phyloP scores from a whole-genome alignment of 371 early-diverging fungal species.

The Actinomortierella ambigua region DNA sequence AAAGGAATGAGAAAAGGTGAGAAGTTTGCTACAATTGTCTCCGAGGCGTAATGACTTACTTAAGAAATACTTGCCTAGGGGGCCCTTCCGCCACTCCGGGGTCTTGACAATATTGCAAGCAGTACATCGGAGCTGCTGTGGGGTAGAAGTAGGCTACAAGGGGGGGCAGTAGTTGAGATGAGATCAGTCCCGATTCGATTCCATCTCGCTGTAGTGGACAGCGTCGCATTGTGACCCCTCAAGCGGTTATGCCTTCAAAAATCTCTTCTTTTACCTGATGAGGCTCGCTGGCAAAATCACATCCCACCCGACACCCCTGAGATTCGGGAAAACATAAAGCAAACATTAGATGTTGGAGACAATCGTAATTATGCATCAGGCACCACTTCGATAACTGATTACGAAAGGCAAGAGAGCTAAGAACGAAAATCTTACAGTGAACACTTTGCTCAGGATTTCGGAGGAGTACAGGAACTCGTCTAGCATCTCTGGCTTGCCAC shows the following conservation, averaged over 20 bases:
- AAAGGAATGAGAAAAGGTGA: neutral
- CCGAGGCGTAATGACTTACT: neutral
- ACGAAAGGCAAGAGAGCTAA: no score
- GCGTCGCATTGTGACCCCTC: no score
- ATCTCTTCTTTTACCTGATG: no score
- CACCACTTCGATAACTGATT: no score
- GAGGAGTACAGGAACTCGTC: slow-evolving; percentile 40
- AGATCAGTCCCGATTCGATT: no score
- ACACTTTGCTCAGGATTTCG: slow-evolving; percentile 43
- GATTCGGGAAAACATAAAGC: no score
- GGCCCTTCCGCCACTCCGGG: slow-evolving; percentile 69
- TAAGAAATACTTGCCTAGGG: slow-evolving; percentile 57
- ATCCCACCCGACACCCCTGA: slow-evolving; percentile 36
- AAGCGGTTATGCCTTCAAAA: no score
- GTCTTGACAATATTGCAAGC: slow-evolving; percentile 67
- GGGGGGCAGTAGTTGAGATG: neutral
- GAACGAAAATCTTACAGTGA: slow-evolving; percentile 24
- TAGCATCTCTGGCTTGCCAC: slow-evolving; percentile 29
- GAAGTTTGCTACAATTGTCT: neutral
- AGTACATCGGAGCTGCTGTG: slow-evolving; percentile 52
- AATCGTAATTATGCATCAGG: no score
- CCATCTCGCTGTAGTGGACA: no score
- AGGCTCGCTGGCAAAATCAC: no score
- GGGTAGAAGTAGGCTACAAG: slow-evolving; percentile 15
- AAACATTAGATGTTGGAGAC: neutral